Evolutionary conservation across 2,329 filamentous ascomycete genomes (phyloP), one percentile per base, ranked within the genome.

Genomic region (Penicillium sp.): DNA sequence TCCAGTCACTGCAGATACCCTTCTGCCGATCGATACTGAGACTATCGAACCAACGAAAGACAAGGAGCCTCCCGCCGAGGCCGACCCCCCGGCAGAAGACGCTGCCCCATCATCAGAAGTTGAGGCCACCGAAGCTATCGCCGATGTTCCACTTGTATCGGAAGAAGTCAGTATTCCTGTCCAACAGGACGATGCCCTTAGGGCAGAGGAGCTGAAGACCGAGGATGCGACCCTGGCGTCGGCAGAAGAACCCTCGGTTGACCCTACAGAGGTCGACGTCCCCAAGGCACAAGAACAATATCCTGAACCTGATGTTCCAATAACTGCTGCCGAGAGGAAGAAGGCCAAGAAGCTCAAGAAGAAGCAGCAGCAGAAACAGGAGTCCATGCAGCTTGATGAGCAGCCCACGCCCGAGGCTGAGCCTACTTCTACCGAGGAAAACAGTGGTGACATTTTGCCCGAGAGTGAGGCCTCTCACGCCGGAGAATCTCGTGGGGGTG

Each of bases 321-420:
- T 62, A 57, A 62, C 63, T 36, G 61, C 62, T 12, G 62, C 63
- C 5, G 57, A 65, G 37, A 72, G 69, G 59, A 74, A 71, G 55
- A 78, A 75, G 60, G 67, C 68, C 10, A 78, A 78, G 67, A 80
- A 78, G 57, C 68, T 67, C 31, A 70, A 67, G 59, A 70, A 70
- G 37, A 62, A 63, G 38, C 52, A 63, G 38, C 52, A 63, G 38
- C 50, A 64, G 30, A 57, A 63, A 43, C 50, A 50, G 28, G 56
- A 62, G 25, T 62, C 63, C 26, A 41, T 50, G 26, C 53, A 57
- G n/a, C 36, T 55, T 25, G 58, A 61, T 5, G 56, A 53, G 14
- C 43, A 61, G 44, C 17, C 52, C 11, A 25, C 50, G 10, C 8
- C 16, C 5, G 55, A 56, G 22, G 10, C 28, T 17, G 55, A 60